These are phyloP conservation scores for Microsporum ferrugineum DNA, from an alignment of 2,329 filamentous ascomycete genomes.

Conservation along the genomic window DNA sequence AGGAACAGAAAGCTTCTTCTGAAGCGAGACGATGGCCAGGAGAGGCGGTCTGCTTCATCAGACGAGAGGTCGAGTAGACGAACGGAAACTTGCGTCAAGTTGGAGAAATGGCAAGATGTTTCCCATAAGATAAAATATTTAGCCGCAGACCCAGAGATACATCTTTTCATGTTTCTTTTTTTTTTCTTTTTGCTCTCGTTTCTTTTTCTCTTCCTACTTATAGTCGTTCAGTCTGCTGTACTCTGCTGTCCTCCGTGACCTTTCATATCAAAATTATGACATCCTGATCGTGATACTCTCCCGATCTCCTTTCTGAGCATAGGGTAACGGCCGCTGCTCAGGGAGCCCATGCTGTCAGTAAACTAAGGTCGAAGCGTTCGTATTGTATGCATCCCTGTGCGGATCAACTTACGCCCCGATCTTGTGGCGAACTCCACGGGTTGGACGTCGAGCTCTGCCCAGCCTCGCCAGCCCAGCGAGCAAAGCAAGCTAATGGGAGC, in stretches of 20 bases:
- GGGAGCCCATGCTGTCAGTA: too few species aligned
- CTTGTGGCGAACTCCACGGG: neutral
- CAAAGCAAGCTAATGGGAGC: neutral
- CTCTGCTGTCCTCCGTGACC: neutral
- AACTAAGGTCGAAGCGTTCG: too few species aligned
- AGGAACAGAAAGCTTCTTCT: conserved; percentile 42
- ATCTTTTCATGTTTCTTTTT: too few species aligned
- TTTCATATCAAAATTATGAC: neutral
- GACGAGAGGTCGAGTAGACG: neutral
- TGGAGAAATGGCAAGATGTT: too few species aligned
- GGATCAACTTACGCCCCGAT: neutral
- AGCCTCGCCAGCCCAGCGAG: neutral
- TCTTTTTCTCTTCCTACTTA: neutral
- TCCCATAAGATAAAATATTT: too few species aligned
- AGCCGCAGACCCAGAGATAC: too few species aligned
- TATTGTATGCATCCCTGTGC: neutral
- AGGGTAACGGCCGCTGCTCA: too few species aligned
- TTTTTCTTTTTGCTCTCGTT: neutral
- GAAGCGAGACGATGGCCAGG: conserved; percentile 38
- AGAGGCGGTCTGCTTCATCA: neutral
- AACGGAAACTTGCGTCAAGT: too few species aligned
- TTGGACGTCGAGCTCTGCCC: too few species aligned
- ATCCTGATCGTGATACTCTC: too few species aligned
- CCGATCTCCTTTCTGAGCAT: too few species aligned
- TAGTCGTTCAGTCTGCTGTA: neutral